Evolutionary conservation across 257 asterid genomes (phyloP).

Genomic region (Plantago elongata): DNA sequence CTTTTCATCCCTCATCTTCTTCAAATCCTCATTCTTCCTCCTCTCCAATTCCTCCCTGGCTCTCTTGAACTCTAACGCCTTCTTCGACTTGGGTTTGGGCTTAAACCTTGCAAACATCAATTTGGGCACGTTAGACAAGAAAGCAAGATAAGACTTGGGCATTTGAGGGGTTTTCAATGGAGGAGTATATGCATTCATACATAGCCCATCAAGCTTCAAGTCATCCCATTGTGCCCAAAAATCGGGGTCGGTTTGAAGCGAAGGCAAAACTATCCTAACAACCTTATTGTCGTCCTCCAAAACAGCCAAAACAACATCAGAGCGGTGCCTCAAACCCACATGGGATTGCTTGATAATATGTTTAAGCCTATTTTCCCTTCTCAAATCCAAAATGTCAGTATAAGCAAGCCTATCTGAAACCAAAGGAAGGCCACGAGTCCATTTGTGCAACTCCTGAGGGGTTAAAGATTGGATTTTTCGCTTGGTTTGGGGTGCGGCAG

Average conservation of each 20-base stretch:
- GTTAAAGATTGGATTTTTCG: slow-evolving; percentile 48
- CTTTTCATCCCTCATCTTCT: slow-evolving; percentile 42
- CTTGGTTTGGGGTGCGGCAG: slow-evolving; percentile 57
- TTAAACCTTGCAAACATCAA: slow-evolving; percentile 57
- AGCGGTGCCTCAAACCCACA: slow-evolving; percentile 47
- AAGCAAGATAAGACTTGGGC: slow-evolving; percentile 68
- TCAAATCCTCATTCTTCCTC: slow-evolving; percentile 37
- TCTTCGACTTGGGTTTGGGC: slow-evolving; percentile 77
- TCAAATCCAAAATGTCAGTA: slow-evolving; percentile 64
- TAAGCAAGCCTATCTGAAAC: slow-evolving; percentile 70
- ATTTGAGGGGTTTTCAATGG: slow-evolving; percentile 64
- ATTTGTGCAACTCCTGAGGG: slow-evolving; percentile 58
- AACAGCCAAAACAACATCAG: slow-evolving; percentile 83
- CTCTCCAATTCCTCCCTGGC: slow-evolving; percentile 41
- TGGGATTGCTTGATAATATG: slow-evolving; percentile 61
- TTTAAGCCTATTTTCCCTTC: slow-evolving; percentile 60
- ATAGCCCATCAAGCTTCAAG: slow-evolving; percentile 53
- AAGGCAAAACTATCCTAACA: slow-evolving; percentile 79
- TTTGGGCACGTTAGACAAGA: slow-evolving; percentile 41
- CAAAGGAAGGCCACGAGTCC: slow-evolving; percentile 86
- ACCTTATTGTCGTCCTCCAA: slow-evolving; percentile 84
- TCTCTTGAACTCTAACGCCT: slow-evolving; percentile 73
- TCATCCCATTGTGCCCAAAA: slow-evolving; percentile 89
- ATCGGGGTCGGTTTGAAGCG: slow-evolving; percentile 55
- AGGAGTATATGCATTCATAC: slow-evolving; percentile 83